phyloP scores from a whole-genome alignment of 805 yeast species.

The Pichia manshurica region DNA sequence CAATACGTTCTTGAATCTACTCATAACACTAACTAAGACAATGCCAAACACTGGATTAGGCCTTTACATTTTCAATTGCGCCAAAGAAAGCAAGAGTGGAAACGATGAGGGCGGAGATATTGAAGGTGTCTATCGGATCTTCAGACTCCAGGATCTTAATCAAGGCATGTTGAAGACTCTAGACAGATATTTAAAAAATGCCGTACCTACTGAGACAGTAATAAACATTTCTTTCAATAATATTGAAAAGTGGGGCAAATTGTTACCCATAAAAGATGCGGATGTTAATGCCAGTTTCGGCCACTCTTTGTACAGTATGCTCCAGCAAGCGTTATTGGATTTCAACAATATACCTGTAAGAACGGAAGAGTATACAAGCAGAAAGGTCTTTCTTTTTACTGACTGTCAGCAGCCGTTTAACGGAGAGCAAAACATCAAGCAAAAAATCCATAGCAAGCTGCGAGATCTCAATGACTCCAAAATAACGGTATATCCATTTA shows the following conservation, averaged over 20 bases:
- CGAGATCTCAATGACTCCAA: conserved; percentile 52
- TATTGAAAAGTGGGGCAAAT: conserved; percentile 16
- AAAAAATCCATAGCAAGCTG: conserved; percentile 49
- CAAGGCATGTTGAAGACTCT: conserved; percentile 51
- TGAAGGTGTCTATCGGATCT: conserved; percentile 42
- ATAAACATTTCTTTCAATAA: conserved; percentile 7
- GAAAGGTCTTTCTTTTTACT: conserved; percentile 66
- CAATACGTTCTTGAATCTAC: conserved; percentile 51
- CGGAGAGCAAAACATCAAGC: conserved; percentile 35
- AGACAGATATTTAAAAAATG: conserved; percentile 45
- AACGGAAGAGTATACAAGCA: conserved; percentile 44
- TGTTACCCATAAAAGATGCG: conserved; percentile 26
- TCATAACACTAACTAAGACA: conserved; percentile 59
- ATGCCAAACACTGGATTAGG: conserved; percentile 72
- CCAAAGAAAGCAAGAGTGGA: conserved; percentile 14
- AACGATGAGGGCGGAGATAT: conserved; percentile 12
- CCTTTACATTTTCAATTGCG: conserved; percentile 53
- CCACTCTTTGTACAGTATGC: conserved; percentile 36
- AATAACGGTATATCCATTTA: conserved; percentile 58
- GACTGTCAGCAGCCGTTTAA: conserved; percentile 65
- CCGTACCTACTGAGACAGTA: conserved; percentile 3
- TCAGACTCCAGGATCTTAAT: conserved; percentile 51
- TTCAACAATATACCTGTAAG: conserved; percentile 37
- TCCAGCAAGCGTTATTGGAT: conserved; percentile 51
- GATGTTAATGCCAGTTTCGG: conserved; percentile 23